Conservation (phyloP, 495 filamentous ascomycete genomes). For the Trichoderma virens region DNA sequence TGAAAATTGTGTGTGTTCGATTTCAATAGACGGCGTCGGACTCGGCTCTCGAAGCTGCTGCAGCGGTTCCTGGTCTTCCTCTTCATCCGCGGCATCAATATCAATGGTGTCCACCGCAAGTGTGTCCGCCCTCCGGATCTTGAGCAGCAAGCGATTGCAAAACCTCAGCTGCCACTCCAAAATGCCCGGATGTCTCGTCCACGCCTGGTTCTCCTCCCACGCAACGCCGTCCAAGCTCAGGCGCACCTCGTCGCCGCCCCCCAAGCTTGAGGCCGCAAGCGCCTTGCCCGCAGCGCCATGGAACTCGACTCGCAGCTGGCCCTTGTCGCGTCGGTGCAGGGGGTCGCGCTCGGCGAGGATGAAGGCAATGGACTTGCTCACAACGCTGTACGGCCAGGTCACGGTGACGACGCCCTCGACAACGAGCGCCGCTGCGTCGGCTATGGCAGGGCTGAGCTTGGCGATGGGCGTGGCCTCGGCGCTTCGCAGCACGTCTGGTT, state of each 20-base stretch:
- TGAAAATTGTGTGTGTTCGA: not conserved
- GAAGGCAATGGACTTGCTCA: conserved; percentile 61
- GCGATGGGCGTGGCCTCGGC: conserved; percentile 47
- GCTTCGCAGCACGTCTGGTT: not conserved
- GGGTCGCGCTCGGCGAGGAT: conserved; percentile 82
- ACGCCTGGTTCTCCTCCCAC: conserved; percentile 44
- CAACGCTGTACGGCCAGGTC: conserved; percentile 85
- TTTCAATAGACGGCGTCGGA: conserved; percentile 8
- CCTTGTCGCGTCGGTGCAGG: conserved; percentile 65
- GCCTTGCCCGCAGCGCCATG: conserved; percentile 61
- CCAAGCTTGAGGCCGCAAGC: conserved; percentile 56
- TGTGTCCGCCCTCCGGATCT: conserved; percentile 42
- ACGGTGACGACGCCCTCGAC: conserved; percentile 65
- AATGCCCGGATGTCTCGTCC: conserved; percentile 55
- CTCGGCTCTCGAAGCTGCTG: conserved; percentile 11
- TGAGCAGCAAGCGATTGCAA: conserved; percentile 46
- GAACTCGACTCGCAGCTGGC: conserved; percentile 79
- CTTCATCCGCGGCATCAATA: conserved; percentile 35
- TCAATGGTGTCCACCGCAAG: conserved; percentile 30
- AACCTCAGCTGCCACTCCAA: conserved; percentile 71
- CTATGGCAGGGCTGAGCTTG: conserved; percentile 52
- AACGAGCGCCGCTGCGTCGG: conserved; percentile 24
- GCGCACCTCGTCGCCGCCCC: conserved; percentile 67
- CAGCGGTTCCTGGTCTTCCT: conserved; percentile 11
- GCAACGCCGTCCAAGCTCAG: conserved; percentile 59